A percentile compares a stretch with the other conserved stretches of the same genome.
phyloP scores from a whole-genome alignment of 495 filamentous ascomycete genomes.

The Podospora pseudocomata region DNA sequence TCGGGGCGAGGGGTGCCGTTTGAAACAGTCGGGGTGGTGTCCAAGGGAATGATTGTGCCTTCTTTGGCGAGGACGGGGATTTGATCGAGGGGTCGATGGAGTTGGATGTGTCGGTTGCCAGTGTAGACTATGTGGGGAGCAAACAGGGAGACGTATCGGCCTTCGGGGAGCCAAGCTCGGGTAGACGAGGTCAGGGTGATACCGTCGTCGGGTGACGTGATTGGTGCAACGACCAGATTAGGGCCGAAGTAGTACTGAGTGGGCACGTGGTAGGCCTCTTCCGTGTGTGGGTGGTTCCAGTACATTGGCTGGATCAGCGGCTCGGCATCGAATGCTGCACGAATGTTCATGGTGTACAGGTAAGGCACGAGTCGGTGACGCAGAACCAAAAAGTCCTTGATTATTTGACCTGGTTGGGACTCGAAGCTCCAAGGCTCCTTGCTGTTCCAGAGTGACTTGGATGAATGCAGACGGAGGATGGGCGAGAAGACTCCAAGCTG shows the following conservation, averaged over 20 bases:
- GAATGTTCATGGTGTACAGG: slow-evolving; percentile 54
- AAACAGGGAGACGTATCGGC: slow-evolving; percentile 51
- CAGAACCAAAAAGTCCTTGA: slow-evolving; percentile 46
- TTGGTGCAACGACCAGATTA: slow-evolving; percentile 50
- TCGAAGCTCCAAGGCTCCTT: slow-evolving; percentile 58
- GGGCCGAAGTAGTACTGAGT: slow-evolving; percentile 56
- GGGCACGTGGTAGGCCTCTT: slow-evolving; percentile 47
- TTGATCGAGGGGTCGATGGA: slow-evolving; percentile 42
- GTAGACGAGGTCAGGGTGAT: slow-evolving; percentile 39
- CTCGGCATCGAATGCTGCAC: slow-evolving; percentile 38
- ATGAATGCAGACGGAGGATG: slow-evolving; percentile 55
- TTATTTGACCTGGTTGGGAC: slow-evolving; percentile 35
- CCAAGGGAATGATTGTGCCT: slow-evolving; percentile 54
- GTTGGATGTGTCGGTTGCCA: slow-evolving; percentile 43
- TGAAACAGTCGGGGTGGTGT: slow-evolving; percentile 29
- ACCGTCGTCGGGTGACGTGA: slow-evolving; percentile 43
- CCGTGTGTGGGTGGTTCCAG: slow-evolving; percentile 48
- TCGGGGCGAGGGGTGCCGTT: slow-evolving; percentile 45
- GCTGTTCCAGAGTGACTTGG: slow-evolving; percentile 47
- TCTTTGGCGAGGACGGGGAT: slow-evolving; percentile 52
- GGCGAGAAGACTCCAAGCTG: slow-evolving; percentile 57
- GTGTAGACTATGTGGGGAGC: slow-evolving; percentile 48
- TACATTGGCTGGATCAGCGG: slow-evolving; percentile 58
- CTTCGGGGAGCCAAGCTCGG: slow-evolving; percentile 50
- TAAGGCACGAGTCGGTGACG: slow-evolving; percentile 55